Evolutionary conservation across 345 rosid genomes (phyloP).

Genomic region (Microthlaspi erraticum): DNA sequence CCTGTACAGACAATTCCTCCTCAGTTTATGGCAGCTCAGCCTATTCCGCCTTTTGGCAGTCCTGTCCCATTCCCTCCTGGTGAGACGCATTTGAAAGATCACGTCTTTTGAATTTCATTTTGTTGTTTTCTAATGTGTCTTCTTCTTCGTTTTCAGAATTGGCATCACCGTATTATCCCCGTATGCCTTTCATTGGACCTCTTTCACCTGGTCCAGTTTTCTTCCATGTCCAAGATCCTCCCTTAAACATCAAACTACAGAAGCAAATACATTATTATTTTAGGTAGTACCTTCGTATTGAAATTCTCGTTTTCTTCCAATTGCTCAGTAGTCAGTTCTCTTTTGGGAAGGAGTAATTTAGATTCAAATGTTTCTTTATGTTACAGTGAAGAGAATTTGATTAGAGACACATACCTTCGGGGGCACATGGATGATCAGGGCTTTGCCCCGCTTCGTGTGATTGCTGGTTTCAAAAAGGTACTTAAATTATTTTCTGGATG

Average conservation of each 20-base stretch:
- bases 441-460: slow-evolving; percentile 67
- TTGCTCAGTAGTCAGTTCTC: slow-evolving; percentile 10
- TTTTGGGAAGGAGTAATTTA: slow-evolving; percentile 21
- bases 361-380: slow-evolving; percentile 32
- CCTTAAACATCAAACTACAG: slow-evolving; percentile 60
- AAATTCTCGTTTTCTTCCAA: slow-evolving; percentile 2
- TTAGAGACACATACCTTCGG: slow-evolving; percentile 77
- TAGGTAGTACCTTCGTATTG: slow-evolving; percentile 55
- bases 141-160: slow-evolving; percentile 51
- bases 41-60: slow-evolving; percentile 55
- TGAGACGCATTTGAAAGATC: slow-evolving; percentile 46
- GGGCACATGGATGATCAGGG: slow-evolving; percentile 89
- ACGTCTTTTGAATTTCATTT: slow-evolving; percentile 6
- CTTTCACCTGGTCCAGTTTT: slow-evolving; percentile 53
- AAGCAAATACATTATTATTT: slow-evolving; percentile 85
- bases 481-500: slow-evolving; percentile 34
- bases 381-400: slow-evolving; percentile 83
- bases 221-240: slow-evolving; percentile 54
- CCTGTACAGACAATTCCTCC: slow-evolving; percentile 55
- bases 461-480: slow-evolving; percentile 87
- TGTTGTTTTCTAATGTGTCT: slow-evolving; percentile 39
- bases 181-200: slow-evolving; percentile 52
- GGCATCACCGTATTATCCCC: slow-evolving; percentile 58
- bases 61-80: slow-evolving; percentile 65
- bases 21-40: slow-evolving; percentile 58